Percentiles rank a stretch among this genome's conserved stretches.
Conservation (phyloP, 2,329 filamentous ascomycete species). For the Colletotrichum sp. region DNA sequence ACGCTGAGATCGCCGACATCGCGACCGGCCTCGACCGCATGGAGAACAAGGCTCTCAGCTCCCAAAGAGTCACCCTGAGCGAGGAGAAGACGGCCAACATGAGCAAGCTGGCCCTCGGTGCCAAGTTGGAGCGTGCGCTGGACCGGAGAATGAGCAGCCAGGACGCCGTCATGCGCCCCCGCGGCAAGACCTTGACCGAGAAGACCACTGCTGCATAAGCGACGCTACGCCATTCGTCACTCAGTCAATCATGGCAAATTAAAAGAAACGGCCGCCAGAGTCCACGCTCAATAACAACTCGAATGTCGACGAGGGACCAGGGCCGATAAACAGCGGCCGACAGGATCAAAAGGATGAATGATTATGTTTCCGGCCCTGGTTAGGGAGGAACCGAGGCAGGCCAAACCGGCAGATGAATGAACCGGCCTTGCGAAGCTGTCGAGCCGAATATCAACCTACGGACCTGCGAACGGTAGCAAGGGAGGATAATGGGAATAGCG, state of each 20-base stretch:
- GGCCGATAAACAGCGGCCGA: neutral
- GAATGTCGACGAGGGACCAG: neutral
- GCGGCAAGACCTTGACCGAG: slow-evolving; percentile 41
- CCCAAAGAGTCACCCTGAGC: slow-evolving; percentile 81
- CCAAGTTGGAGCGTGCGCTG: slow-evolving; percentile 88
- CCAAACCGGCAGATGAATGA: neutral
- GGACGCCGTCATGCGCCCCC: slow-evolving; percentile 81
- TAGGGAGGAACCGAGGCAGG: neutral
- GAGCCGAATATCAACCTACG: neutral
- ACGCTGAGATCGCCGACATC: slow-evolving; percentile 69
- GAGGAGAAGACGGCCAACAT: slow-evolving; percentile 82
- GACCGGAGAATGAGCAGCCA: slow-evolving; percentile 86
- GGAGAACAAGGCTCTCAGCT: slow-evolving; percentile 83
- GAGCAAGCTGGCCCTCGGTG: slow-evolving; percentile 85
- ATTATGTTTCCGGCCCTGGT: neutral
- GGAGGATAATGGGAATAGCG: neutral
- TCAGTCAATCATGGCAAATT: neutral
- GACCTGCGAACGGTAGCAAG: neutral
- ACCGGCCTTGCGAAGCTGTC: neutral
- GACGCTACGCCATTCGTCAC: neutral
- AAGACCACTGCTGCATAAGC: slow-evolving; percentile 28
- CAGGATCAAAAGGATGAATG: neutral
- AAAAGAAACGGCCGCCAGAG: neutral
- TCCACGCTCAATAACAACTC: neutral
- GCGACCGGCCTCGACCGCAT: slow-evolving; percentile 83